Evolutionary conservation across 2,329 filamentous ascomycete species (phyloP).

Genomic region (Bipolaris cookei): DNA sequence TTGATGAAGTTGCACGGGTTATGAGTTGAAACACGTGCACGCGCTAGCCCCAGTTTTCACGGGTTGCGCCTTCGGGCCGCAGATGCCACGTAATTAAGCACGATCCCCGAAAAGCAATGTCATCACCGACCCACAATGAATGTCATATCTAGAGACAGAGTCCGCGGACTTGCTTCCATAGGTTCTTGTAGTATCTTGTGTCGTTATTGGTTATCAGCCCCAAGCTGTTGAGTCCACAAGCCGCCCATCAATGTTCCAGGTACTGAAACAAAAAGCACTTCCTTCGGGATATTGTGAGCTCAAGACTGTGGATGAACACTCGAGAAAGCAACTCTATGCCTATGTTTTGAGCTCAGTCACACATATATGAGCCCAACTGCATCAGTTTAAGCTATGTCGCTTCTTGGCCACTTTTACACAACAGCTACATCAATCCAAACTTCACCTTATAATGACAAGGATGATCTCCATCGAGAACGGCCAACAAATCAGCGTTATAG

Average conservation of each 20-base stretch:
- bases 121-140: neutral
- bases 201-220: neutral
- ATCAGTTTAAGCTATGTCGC: neutral
- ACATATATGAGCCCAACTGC: neutral
- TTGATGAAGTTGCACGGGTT: neutral
- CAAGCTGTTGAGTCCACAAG: neutral
- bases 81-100: neutral
- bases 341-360: neutral
- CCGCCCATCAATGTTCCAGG: neutral
- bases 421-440: neutral
- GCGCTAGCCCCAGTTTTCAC: neutral
- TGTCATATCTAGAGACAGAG: neutral
- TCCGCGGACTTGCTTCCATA: neutral
- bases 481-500: slow-evolving; percentile 12
- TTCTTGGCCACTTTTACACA: neutral
- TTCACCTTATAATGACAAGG: neutral
- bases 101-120: neutral
- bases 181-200: neutral
- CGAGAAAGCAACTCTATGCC: neutral
- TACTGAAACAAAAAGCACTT: neutral
- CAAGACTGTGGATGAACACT: neutral
- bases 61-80: neutral
- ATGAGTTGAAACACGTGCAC: neutral
- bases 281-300: neutral
- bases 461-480: slow-evolving; percentile 22